A percentile compares a stretch with the other conserved stretches of the same genome.
phyloP scores from a whole-genome alignment of 805 yeast genomes.

The Lachancea sp. region DNA sequence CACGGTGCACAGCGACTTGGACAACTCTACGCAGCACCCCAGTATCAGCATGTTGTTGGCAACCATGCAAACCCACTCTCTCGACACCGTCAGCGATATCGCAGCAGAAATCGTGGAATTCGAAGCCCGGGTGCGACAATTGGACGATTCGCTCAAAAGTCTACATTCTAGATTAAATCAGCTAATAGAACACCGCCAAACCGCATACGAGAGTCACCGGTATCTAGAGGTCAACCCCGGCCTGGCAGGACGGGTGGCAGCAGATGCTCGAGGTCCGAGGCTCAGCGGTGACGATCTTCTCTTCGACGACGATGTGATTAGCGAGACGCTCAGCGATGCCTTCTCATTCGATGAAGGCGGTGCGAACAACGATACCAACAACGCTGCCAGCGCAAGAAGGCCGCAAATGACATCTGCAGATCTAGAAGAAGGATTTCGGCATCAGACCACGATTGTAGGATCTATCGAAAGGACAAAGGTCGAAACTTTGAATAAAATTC shows the following conservation, averaged over 20 bases:
- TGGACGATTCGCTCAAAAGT: conserved; percentile 61
- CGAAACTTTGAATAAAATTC: conserved; percentile 65
- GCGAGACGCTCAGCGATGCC: conserved; percentile 24
- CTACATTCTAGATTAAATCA: conserved; percentile 56
- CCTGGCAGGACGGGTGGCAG: conserved; percentile 21
- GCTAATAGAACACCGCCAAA: conserved; percentile 66
- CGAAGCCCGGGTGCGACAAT: conserved; percentile 66
- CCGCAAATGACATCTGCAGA: conserved; percentile 5
- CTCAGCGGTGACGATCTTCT: conserved; percentile 23
- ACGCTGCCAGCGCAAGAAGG: conserved; percentile 3
- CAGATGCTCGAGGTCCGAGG: conserved; percentile 15
- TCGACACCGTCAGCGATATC: conserved; percentile 50
- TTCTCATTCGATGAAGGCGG: conserved; percentile 19
- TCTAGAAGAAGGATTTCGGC: conserved; percentile 33
- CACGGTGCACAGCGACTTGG: conserved; percentile 30
- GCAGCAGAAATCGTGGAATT: conserved; percentile 54
- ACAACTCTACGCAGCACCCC: conserved; percentile 18
- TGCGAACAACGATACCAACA: conserved; percentile 8
- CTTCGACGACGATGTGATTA: conserved; percentile 15
- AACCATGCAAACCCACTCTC: conserved; percentile 24
- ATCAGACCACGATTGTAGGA: conserved; percentile 49
- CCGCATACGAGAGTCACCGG: conserved; percentile 42
- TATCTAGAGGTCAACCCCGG: conserved; percentile 41
- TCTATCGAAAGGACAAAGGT: conserved; percentile 70
- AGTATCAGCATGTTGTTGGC: conserved; percentile 14